A percentile compares a stretch with the other conserved stretches of the same genome.
Evolutionary conservation across 305 asterid species (phyloP).

Genomic region (Striga hermonthica): DNA sequence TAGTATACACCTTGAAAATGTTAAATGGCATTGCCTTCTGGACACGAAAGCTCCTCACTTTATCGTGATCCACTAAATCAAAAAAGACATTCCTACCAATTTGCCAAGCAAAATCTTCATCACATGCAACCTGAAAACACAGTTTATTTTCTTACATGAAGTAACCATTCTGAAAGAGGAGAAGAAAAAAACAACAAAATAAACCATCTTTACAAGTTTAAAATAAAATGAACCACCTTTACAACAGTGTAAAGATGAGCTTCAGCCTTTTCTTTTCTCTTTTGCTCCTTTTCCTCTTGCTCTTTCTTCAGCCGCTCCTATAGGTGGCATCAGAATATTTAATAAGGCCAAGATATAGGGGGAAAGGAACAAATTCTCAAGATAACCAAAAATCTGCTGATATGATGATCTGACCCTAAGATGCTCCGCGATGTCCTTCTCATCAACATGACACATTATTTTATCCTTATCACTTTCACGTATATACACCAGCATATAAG

Average conservation of each 20-base stretch:
- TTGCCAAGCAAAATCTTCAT: constrained; percentile 50
- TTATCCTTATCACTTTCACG: constrained; percentile 64
- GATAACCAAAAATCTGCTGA: constrained; percentile 31
- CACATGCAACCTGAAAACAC: constrained; percentile 50
- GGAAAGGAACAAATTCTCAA: background rate
- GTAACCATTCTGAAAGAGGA: constrained; percentile 10
- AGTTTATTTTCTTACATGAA: constrained; percentile 14
- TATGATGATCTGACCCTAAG: constrained; percentile 53
- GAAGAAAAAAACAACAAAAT: constrained; percentile 3
- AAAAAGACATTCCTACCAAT: constrained; percentile 48
- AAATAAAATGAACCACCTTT: constrained; percentile 37
- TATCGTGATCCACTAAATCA: constrained; percentile 59
- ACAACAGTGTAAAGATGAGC: constrained; percentile 50
- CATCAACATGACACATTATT: constrained; percentile 55
- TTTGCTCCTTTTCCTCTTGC: constrained; percentile 50
- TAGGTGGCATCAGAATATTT: constrained; percentile 25
- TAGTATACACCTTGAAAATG: constrained; percentile 44
- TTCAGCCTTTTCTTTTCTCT: constrained; percentile 54
- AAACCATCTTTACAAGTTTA: background rate
- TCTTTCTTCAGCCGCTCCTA: constrained; percentile 54
- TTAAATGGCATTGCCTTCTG: constrained; percentile 46
- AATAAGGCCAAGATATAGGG: constrained; percentile 29
- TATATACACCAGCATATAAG: constrained; percentile 68
- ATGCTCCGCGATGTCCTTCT: constrained; percentile 49
- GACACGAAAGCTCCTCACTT: constrained; percentile 53